Conservation (phyloP, 2,329 filamentous ascomycete species). For the Fusarium penzigii region DNA sequence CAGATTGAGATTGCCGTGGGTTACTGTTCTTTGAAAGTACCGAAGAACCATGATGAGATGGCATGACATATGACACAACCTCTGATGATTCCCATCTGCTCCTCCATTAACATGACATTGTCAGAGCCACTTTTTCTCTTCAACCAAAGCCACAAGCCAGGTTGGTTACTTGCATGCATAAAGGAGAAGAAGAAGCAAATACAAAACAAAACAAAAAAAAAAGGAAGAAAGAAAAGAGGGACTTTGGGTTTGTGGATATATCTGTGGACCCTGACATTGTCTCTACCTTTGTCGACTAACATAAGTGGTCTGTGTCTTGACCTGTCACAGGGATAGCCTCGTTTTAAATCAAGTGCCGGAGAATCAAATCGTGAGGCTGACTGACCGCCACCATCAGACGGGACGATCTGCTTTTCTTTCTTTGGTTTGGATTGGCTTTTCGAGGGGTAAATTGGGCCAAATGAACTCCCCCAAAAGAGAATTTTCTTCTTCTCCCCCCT, state of each 20-base stretch:
- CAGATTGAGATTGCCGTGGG: constrained; percentile 8
- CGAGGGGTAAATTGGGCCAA: constrained; percentile 11
- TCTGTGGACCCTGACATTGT: constrained; percentile 3
- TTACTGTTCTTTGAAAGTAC: constrained; percentile 1
- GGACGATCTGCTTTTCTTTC: constrained; percentile 12
- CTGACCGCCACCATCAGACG: constrained; percentile 28
- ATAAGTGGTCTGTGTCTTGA: too few relatives aligned
- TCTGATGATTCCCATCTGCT: constrained; percentile 10
- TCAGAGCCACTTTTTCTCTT: not conserved
- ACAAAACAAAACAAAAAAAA: not conserved
- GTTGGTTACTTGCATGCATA: too few relatives aligned
- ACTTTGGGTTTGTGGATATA: not conserved
- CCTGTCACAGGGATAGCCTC: constrained; percentile 28
- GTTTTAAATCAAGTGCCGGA: constrained; percentile 12
- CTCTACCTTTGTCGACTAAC: constrained; percentile 11
- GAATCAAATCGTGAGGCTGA: constrained; percentile 26
- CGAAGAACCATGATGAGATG: not conserved
- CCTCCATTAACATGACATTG: not conserved
- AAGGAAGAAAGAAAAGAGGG: not conserved
- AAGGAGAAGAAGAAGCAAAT: too few relatives aligned
- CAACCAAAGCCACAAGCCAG: not conserved
- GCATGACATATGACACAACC: constrained; percentile 22
- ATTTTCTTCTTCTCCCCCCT: not conserved
- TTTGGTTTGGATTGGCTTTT: not conserved
- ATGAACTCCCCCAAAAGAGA: not conserved